A percentile compares a stretch with the other conserved stretches of the same genome.
These are phyloP conservation scores for Sporothrix inflata DNA, from an alignment of 2,329 filamentous ascomycete genomes.

Conservation along the genomic window DNA sequence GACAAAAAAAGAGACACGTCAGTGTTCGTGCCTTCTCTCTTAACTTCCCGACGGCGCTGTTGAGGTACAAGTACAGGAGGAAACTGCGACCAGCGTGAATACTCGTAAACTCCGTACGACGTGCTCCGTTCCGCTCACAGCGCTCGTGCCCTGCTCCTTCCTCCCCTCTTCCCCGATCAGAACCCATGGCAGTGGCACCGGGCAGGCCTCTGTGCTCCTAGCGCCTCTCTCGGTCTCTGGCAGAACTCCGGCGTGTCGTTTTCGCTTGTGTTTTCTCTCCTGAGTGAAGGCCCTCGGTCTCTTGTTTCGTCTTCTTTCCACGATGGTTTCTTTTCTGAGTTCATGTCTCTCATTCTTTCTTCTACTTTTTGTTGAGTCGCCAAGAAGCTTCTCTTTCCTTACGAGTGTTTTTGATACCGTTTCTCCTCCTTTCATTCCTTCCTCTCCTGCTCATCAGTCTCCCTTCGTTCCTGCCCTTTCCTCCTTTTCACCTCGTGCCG, in stretches of 20 bases:
- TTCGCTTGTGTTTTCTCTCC: not conserved
- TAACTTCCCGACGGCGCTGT: not conserved
- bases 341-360: slow-evolving; percentile 1
- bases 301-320: not conserved
- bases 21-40: not conserved
- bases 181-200: slow-evolving; percentile 34
- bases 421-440: not conserved
- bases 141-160: not conserved
- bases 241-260: not conserved
- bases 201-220: slow-evolving; percentile 28
- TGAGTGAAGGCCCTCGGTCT: not conserved
- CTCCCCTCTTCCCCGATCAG: not conserved
- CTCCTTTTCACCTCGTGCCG: not conserved
- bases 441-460: not conserved
- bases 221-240: not conserved
- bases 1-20: not conserved
- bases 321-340: not conserved
- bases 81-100: not conserved
- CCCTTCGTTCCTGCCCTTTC: not conserved
- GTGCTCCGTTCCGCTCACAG: not conserved
- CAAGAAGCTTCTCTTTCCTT: no score
- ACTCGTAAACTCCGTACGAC: not conserved
- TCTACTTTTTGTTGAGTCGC: not conserved
- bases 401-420: not conserved
- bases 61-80: not conserved